Evolutionary conservation across 768 basidiomycete species (phyloP).

Genomic region (Suillus subaureus): DNA sequence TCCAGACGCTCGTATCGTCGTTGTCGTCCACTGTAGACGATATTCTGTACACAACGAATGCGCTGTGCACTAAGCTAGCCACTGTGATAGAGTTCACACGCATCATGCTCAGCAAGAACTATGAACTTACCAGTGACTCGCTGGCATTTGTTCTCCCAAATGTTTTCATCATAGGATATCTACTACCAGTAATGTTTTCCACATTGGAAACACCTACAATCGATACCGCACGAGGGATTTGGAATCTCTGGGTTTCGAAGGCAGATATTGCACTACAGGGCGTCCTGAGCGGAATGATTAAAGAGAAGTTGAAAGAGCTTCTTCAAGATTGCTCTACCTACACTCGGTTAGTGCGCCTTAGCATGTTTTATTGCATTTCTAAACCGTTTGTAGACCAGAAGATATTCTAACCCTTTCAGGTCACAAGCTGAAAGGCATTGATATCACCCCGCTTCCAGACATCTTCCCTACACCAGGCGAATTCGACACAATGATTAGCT

Average conservation of each 20-base stretch:
- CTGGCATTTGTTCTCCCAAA: constrained; percentile 38
- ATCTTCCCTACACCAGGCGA: constrained; percentile 52
- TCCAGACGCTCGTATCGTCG: constrained; percentile 35
- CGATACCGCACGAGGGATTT: constrained; percentile 30
- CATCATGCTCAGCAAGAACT: constrained; percentile 22
- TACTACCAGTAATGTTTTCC: constrained; percentile 41
- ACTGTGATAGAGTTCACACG: constrained; percentile 37
- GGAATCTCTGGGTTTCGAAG: constrained; percentile 31
- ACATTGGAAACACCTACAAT: constrained; percentile 19
- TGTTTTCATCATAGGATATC: constrained; percentile 50
- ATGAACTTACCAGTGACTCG: constrained; percentile 12
- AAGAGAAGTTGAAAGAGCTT: constrained; percentile 42
- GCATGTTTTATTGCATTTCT: background rate
- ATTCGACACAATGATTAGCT: constrained; percentile 49
- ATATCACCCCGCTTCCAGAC: constrained; percentile 45
- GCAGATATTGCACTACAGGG: constrained; percentile 23
- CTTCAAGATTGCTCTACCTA: constrained; percentile 39
- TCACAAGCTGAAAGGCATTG: constrained; percentile 37
- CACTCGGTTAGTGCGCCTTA: constrained; percentile 32
- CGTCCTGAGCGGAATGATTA: constrained; percentile 38
- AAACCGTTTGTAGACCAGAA: constrained; percentile 41
- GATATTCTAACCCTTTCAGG: constrained; percentile 44
- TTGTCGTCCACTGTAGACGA: constrained; percentile 40
- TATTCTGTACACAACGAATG: constrained; percentile 30
- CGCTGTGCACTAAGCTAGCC: constrained; percentile 24